Evolutionary conservation across 2,329 filamentous ascomycete species (phyloP).

Genomic region (Fusarium keratoplasticum): DNA sequence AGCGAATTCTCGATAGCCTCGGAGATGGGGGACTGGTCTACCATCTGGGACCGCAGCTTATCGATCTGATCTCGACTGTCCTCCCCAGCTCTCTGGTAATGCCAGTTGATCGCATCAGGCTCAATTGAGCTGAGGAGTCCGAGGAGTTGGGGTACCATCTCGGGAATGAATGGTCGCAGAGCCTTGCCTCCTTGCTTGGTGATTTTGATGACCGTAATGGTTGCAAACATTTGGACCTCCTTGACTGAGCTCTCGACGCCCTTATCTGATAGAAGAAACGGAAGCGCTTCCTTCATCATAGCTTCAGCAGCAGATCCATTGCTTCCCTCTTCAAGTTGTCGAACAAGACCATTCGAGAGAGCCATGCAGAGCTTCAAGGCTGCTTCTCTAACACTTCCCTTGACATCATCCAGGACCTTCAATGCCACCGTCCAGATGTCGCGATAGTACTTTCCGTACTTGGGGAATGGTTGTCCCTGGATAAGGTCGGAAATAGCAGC

Average conservation of each 20-base stretch:
- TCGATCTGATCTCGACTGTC: conserved; percentile 91
- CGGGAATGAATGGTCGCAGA: conserved; percentile 82
- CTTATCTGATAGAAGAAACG: conserved; percentile 89
- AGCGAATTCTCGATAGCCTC: conserved; percentile 92
- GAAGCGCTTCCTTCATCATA: conserved; percentile 88
- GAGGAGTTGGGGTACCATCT: conserved; percentile 84
- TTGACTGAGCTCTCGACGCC: conserved; percentile 90
- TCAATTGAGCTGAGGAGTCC: conserved; percentile 88
- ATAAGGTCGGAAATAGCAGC: conserved; percentile 89
- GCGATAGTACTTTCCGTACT: conserved; percentile 86
- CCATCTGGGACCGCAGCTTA: conserved; percentile 82
- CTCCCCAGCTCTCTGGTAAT: conserved; percentile 90
- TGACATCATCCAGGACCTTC: conserved; percentile 96
- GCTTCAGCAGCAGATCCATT: conserved; percentile 75
- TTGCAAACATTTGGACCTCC: conserved; percentile 87
- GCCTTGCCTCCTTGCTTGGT: conserved; percentile 88
- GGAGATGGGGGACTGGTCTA: conserved; percentile 88
- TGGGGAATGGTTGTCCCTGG: conserved; percentile 78
- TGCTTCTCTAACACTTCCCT: conserved; percentile 84
- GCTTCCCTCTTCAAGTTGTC: conserved; percentile 84
- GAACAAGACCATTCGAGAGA: conserved; percentile 85
- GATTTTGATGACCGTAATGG: conserved; percentile 86
- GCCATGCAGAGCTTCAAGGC: conserved; percentile 86
- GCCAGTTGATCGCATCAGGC: conserved; percentile 88
- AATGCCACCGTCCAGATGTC: conserved; percentile 88